Percentiles rank a stretch among this genome's conserved stretches.
Conservation (phyloP, 768 basidiomycete species). For the Melanogaster broomeanus region DNA sequence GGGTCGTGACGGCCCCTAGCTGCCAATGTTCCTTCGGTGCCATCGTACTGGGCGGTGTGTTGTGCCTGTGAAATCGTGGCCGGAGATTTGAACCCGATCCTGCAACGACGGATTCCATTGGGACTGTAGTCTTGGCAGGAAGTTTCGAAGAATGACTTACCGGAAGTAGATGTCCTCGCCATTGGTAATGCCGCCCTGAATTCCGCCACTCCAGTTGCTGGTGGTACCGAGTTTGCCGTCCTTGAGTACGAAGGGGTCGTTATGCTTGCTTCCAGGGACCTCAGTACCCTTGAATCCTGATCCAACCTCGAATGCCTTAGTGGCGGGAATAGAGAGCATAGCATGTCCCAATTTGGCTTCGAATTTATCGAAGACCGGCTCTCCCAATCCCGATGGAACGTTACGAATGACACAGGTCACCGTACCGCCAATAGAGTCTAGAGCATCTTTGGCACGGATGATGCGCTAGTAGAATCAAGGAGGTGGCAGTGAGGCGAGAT, state of each 20-base stretch:
- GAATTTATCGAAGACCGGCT: constrained; percentile 98
- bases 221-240: constrained; percentile 78
- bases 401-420: constrained; percentile 95
- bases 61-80: constrained; percentile 96
- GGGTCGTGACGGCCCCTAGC: constrained; percentile 96
- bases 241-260: constrained; percentile 78
- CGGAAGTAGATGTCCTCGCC: constrained; percentile 98
- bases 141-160: constrained; percentile 40
- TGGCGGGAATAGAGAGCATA: constrained; percentile 98
- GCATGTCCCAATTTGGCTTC: constrained; percentile 95
- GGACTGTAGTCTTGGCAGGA: constrained; percentile 2
- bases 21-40: constrained; percentile 83
- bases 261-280: constrained; percentile 90
- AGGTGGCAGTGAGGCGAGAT: constrained; percentile 9
- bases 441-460: constrained; percentile 84
- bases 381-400: constrained; percentile 89
- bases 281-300: constrained; percentile 95
- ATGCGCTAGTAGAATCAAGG: constrained; percentile 65
- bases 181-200: constrained; percentile 98
- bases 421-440: constrained; percentile 97
- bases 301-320: constrained; percentile 97
- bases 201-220: constrained; percentile 96
- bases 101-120: constrained; percentile 32
- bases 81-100: constrained; percentile 96
- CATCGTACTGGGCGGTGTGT: constrained; percentile 90